A percentile compares a stretch with the other conserved stretches of the same genome.
phyloP scores from a whole-genome alignment of 2,329 filamentous ascomycete genomes.

The Fusarium beomiforme region DNA sequence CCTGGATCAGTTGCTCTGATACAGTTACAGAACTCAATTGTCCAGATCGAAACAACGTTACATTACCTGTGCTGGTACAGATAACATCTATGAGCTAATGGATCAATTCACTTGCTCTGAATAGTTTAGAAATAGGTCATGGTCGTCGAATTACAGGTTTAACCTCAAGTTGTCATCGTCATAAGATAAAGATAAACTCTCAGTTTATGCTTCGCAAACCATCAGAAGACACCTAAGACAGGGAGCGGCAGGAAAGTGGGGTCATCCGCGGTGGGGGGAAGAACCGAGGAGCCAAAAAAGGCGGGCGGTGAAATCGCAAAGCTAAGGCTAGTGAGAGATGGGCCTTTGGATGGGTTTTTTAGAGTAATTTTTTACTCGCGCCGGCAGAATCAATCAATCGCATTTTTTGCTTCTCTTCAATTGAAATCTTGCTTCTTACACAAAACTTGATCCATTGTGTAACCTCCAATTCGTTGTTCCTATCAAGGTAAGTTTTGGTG shows the following conservation, averaged over 20 bases:
- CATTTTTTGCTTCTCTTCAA: slow-evolving; percentile 21
- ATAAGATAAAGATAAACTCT: not conserved
- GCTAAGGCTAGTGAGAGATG: slow-evolving; percentile 21
- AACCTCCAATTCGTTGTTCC: not conserved
- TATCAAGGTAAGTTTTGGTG: slow-evolving; percentile 21
- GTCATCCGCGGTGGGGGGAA: slow-evolving; percentile 31
- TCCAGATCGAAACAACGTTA: not conserved
- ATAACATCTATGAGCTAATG: not conserved
- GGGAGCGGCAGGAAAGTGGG: slow-evolving; percentile 31
- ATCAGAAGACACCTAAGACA: not conserved
- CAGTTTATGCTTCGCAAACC: not conserved
- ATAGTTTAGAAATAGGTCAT: not conserved
- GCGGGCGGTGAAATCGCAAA: slow-evolving; percentile 46
- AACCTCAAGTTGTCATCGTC: not conserved
- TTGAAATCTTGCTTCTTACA: not conserved
- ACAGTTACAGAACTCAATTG: not conserved
- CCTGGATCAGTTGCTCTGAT: not conserved
- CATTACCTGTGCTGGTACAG: not conserved
- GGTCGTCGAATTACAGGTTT: not conserved
- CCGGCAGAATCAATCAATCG: slow-evolving; percentile 42
- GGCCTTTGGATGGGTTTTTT: slow-evolving; percentile 33
- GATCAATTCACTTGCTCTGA: not conserved
- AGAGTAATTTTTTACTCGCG: slow-evolving; percentile 35
- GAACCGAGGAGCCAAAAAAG: slow-evolving; percentile 22
- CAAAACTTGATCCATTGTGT: not conserved